Evolutionary conservation across 305 asterid species (phyloP).

Genomic region (Petunia hybrid): DNA sequence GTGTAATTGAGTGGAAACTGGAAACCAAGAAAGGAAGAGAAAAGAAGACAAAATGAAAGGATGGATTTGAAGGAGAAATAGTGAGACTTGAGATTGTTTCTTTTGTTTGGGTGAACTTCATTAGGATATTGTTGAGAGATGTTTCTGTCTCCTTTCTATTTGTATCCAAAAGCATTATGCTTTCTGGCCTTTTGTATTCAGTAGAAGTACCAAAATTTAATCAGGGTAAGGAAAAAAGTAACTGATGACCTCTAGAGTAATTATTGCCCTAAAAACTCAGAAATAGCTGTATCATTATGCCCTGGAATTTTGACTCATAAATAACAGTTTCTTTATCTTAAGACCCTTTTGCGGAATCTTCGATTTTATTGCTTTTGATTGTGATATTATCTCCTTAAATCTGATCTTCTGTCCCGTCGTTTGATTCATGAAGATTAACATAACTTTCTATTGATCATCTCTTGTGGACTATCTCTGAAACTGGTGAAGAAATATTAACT

Average conservation of each 20-base stretch:
- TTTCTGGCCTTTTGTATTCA: background rate
- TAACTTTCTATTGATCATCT: background rate
- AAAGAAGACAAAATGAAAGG: constrained; percentile 6
- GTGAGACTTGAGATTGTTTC: constrained; percentile 16
- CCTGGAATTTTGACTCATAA: constrained; percentile 5
- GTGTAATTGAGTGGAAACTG: constrained; percentile 11
- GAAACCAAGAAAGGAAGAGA: background rate
- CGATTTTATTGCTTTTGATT: background rate
- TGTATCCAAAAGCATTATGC: background rate
- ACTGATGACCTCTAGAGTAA: background rate
- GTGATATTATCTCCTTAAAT: constrained; percentile 4
- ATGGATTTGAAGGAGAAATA: background rate
- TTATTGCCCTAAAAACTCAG: too few species aligned
- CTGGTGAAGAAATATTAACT: constrained; percentile 10
- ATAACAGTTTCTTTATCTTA: background rate
- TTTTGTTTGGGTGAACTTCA: constrained; percentile 18
- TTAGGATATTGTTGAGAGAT: constrained; percentile 18
- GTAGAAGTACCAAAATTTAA: background rate
- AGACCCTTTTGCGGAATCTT: background rate
- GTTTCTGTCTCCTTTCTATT: background rate
- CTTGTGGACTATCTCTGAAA: background rate
- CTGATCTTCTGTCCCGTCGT: background rate
- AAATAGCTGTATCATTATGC: background rate
- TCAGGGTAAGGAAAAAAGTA: background rate
- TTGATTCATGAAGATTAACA: background rate